Conservation (phyloP, 176 grass and related monocot genomes). For the Juncus effusus region DNA sequence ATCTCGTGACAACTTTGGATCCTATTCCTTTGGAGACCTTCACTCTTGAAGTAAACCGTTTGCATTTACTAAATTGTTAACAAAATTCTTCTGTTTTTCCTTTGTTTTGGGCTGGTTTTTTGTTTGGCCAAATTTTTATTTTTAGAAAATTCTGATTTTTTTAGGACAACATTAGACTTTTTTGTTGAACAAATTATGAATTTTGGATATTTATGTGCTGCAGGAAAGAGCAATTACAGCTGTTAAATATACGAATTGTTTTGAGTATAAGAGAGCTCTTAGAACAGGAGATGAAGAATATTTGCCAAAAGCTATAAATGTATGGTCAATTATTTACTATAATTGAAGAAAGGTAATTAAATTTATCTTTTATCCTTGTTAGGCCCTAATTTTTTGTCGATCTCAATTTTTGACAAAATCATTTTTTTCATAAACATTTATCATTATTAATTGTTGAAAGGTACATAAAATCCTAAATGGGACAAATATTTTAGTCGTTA, state of each 20-base stretch:
- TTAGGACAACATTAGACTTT: no score
- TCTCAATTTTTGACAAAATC: no score
- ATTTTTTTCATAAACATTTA: no score
- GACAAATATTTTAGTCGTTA: no score
- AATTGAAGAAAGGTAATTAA: slow-evolving; percentile 84
- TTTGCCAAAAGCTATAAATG: slow-evolving; percentile 67
- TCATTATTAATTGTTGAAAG: no score
- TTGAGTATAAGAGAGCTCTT: slow-evolving; percentile 75
- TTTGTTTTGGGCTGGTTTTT: no score
- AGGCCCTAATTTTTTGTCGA: no score
- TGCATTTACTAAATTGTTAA: slow-evolving; percentile 2
- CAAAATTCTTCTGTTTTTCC: not conserved
- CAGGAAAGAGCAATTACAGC: slow-evolving; percentile 90
- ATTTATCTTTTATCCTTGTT: not conserved
- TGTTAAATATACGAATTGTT: slow-evolving; percentile 57
- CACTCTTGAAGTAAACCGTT: slow-evolving; percentile 51
- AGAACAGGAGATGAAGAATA: slow-evolving; percentile 50
- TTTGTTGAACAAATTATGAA: not conserved
- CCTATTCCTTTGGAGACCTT: slow-evolving; percentile 88
- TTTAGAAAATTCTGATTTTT: no score
- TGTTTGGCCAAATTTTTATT: no score
- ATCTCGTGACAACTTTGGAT: slow-evolving; percentile 80
- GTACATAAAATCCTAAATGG: no score
- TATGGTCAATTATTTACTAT: slow-evolving; percentile 71
- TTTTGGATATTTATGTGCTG: slow-evolving; percentile 4